Conservation (phyloP, 257 asterid genomes). For the Forsythia viridissima region DNA sequence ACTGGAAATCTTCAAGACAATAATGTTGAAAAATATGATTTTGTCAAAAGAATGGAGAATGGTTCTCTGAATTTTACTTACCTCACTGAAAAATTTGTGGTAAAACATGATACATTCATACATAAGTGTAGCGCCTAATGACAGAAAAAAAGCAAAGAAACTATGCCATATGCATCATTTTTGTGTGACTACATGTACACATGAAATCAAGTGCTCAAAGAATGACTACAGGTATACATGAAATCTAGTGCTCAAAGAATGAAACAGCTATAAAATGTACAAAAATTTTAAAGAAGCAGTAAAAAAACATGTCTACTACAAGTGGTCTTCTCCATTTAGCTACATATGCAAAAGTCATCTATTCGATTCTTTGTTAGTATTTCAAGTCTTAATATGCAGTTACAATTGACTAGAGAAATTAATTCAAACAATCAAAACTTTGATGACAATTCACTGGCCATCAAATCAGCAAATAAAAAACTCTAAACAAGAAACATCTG, state of each 20-base stretch:
- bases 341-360: neutral
- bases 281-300: neutral
- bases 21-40: neutral
- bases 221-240: neutral
- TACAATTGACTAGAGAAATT: neutral
- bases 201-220: neutral
- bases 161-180: neutral
- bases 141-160: neutral
- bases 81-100: no score
- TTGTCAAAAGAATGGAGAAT: no score
- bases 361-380: neutral
- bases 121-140: no score
- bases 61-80: no score
- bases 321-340: neutral
- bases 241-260: neutral
- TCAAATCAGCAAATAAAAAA: constrained; percentile 1
- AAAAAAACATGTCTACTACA: neutral
- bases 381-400: neutral
- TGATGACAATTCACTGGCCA: neutral
- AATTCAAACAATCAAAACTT: neutral
- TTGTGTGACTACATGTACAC: neutral
- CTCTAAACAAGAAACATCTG: neutral
- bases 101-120: no score
- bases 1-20: neutral
- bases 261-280: neutral